Conservation (phyloP, 768 basidiomycete species). For the Serpula lacrymans region DNA sequence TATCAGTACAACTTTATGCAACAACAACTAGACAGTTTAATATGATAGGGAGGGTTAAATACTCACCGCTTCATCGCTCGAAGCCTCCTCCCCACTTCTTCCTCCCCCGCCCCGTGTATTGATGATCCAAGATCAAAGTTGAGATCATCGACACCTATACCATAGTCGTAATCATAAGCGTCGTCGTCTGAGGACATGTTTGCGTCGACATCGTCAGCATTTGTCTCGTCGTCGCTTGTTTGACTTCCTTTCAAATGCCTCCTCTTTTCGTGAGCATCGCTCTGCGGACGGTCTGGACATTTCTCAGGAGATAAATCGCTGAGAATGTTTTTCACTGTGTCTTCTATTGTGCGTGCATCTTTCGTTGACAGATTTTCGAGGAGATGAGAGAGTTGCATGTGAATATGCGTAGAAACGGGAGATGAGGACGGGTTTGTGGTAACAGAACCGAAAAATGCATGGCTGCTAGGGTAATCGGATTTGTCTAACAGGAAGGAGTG, state of each 20-base stretch:
- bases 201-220: too few relatives aligned
- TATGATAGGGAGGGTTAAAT: too few relatives aligned
- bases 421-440: too few relatives aligned
- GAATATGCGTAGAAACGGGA: constrained; percentile 38
- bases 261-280: constrained; percentile 33
- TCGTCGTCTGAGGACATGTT: too few relatives aligned
- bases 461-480: constrained; percentile 61
- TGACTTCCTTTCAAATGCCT: too few relatives aligned
- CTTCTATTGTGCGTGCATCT: constrained; percentile 40
- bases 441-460: constrained; percentile 56
- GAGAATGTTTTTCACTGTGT: constrained; percentile 44
- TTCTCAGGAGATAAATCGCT: constrained; percentile 21
- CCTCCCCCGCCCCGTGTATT: too few relatives aligned
- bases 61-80: too few relatives aligned
- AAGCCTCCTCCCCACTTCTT: too few relatives aligned
- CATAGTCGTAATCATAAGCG: constrained; percentile 23
- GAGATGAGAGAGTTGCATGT: constrained; percentile 36
- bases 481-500: constrained; percentile 42
- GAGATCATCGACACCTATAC: constrained; percentile 8
- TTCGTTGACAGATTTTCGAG: constrained; percentile 44
- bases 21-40: too few relatives aligned
- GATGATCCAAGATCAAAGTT: constrained; percentile 24
- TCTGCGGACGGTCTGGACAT: too few relatives aligned
- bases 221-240: too few relatives aligned
- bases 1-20: too few relatives aligned